Conservation (phyloP, 2,329 filamentous ascomycete genomes). For the Aspergillus sp. region DNA sequence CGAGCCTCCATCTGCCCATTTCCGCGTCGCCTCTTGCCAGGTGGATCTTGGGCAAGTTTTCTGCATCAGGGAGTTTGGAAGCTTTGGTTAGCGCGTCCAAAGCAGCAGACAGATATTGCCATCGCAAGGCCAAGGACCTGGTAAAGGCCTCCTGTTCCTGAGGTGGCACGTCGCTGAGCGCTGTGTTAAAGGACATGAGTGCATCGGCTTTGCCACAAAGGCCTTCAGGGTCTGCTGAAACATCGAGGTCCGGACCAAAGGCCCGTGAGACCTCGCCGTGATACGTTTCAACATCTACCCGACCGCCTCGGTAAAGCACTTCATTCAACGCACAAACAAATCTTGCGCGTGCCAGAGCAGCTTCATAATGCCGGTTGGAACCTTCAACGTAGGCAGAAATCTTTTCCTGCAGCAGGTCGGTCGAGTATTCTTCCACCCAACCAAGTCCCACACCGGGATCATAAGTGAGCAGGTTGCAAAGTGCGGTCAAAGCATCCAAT, state of each 20-base stretch:
- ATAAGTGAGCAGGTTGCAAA: constrained; percentile 49
- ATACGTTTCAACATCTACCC: constrained; percentile 54
- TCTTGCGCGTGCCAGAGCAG: constrained; percentile 53
- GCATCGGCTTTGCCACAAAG: constrained; percentile 57
- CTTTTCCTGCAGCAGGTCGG: constrained; percentile 51
- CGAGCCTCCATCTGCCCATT: constrained; percentile 52
- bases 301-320: constrained; percentile 52
- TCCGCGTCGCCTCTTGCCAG: constrained; percentile 55
- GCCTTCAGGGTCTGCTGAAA: constrained; percentile 46
- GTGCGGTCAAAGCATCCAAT: constrained; percentile 53
- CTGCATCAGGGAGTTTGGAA: constrained; percentile 49
- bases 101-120: constrained; percentile 53
- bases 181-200: constrained; percentile 53
- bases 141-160: constrained; percentile 27
- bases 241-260: constrained; percentile 39
- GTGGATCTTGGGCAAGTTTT: constrained; percentile 54
- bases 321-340: constrained; percentile 58
- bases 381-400: constrained; percentile 52
- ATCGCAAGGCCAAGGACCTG: constrained; percentile 39
- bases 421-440: constrained; percentile 58
- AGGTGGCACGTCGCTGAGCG: constrained; percentile 37
- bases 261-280: constrained; percentile 41
- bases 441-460: constrained; percentile 46
- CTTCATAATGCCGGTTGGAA: constrained; percentile 48
- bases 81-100: constrained; percentile 51